Evolutionary conservation across 2,329 filamentous ascomycete species (phyloP).

Genomic region (Stachybotrys echinatus): DNA sequence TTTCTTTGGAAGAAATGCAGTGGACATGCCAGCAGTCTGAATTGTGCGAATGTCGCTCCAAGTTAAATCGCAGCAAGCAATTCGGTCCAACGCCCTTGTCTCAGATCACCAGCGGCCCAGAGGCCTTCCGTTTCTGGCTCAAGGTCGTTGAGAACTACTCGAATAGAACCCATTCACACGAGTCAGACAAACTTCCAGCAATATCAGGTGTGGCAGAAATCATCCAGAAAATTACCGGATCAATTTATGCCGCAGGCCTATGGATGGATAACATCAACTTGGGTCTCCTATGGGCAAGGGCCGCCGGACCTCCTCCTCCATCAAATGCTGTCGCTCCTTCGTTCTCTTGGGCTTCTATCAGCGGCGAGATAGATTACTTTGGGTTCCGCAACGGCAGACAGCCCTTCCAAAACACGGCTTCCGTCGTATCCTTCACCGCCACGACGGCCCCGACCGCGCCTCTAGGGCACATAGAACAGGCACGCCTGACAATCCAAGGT

Average conservation of each 20-base stretch:
- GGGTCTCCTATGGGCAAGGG: slow-evolving; percentile 15
- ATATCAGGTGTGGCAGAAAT: slow-evolving; percentile 20
- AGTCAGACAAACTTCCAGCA: slow-evolving; percentile 19
- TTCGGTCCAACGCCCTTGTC: slow-evolving; percentile 11
- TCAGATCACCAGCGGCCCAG: slow-evolving; percentile 6
- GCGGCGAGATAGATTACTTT: slow-evolving; percentile 16
- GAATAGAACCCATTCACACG: slow-evolving; percentile 12
- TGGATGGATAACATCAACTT: slow-evolving; percentile 19
- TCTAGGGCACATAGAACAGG: neutral
- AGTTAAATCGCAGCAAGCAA: slow-evolving; percentile 14
- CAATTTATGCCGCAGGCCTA: slow-evolving; percentile 21
- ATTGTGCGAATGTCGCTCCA: slow-evolving; percentile 17
- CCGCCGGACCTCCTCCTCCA: neutral
- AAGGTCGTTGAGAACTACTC: slow-evolving; percentile 21
- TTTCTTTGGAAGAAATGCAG: neutral
- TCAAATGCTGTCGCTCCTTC: slow-evolving; percentile 12
- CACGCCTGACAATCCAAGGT: neutral
- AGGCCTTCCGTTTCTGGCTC: slow-evolving; percentile 20
- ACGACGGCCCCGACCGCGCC: neutral
- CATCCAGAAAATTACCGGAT: slow-evolving; percentile 11
- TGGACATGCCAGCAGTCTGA: neutral
- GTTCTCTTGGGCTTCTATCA: slow-evolving; percentile 17
- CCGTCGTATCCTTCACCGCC: slow-evolving; percentile 6
- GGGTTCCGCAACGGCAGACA: slow-evolving; percentile 14
- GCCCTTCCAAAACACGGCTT: slow-evolving; percentile 6